These are phyloP conservation scores for Penicillium sp. DNA, from an alignment of 2,329 filamentous ascomycete species.

Conservation along the genomic window DNA sequence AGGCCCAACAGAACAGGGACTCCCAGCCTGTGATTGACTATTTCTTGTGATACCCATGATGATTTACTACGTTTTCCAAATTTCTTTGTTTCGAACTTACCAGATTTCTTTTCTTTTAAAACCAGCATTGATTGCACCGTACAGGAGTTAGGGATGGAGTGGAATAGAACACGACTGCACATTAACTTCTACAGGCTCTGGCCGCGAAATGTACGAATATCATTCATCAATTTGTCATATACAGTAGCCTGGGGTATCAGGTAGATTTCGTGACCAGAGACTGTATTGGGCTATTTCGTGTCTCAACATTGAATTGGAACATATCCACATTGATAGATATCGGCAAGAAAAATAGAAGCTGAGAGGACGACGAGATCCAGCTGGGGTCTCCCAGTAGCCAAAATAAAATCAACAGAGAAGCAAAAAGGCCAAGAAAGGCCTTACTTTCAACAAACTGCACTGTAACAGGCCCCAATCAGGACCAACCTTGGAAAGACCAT, in stretches of 20 bases:
- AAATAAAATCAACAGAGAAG: constrained; percentile 1
- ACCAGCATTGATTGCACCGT: constrained; percentile 11
- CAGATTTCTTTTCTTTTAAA: not conserved
- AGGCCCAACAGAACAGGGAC: constrained; percentile 65
- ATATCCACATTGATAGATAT: not conserved
- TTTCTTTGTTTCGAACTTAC: constrained; percentile 11
- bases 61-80: constrained; percentile 13
- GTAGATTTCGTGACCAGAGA: too few relatives aligned
- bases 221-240: too few relatives aligned
- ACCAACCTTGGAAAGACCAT: constrained; percentile 11
- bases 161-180: constrained; percentile 23
- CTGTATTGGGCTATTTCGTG: not conserved
- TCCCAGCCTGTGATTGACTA: constrained; percentile 71
- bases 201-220: too few relatives aligned
- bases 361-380: not conserved
- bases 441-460: constrained; percentile 4
- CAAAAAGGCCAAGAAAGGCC: not conserved
- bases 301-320: not conserved
- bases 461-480: constrained; percentile 14
- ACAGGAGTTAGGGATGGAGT: constrained; percentile 29
- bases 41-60: constrained; percentile 61
- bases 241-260: too few relatives aligned
- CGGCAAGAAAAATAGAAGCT: not conserved
- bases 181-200: not conserved
- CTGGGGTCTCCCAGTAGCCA: not conserved